phyloP scores from a whole-genome alignment of 2,329 filamentous ascomycete genomes.

The Colletotrichum truncatum region DNA sequence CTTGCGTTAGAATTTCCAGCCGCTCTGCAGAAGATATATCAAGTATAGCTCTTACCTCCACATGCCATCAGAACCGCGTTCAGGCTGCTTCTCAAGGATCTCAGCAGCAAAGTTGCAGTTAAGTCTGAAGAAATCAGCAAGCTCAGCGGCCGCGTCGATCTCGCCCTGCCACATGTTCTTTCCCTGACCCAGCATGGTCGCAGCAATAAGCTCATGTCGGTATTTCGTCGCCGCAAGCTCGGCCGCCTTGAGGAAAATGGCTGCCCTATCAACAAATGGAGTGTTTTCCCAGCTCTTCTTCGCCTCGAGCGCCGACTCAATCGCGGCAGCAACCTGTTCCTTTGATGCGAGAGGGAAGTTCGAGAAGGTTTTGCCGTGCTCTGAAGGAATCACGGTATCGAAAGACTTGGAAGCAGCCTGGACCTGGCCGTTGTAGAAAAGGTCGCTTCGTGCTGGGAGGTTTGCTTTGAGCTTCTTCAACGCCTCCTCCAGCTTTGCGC shows the following conservation, averaged over 20 bases:
- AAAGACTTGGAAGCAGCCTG: conserved; percentile 37
- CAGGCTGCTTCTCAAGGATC: conserved; percentile 46
- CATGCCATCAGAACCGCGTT: conserved; percentile 39
- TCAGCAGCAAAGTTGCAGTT: conserved; percentile 43
- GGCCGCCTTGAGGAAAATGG: conserved; percentile 45
- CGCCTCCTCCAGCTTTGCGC: conserved; percentile 39
- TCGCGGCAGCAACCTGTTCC: conserved; percentile 41
- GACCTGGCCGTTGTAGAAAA: conserved; percentile 41
- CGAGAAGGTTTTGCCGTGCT: conserved; percentile 44
- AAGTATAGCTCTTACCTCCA: conserved; percentile 36
- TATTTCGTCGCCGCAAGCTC: conserved; percentile 40
- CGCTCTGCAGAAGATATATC: not conserved
- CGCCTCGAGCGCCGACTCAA: conserved; percentile 41
- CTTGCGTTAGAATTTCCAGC: not conserved
- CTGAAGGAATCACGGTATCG: conserved; percentile 44
- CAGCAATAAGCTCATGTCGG: conserved; percentile 43
- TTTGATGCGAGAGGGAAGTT: conserved; percentile 43
- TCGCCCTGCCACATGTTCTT: conserved; percentile 51
- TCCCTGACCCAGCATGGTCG: conserved; percentile 51
- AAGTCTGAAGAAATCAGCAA: conserved; percentile 47
- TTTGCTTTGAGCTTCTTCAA: conserved; percentile 40
- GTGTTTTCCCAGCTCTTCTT: conserved; percentile 43
- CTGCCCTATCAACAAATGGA: conserved; percentile 44
- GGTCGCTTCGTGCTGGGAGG: conserved; percentile 42
- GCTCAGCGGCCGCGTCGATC: conserved; percentile 46